Percentiles rank a stretch among this genome's conserved stretches.
Evolutionary conservation across 202 grass and related monocot genomes (phyloP).

Genomic region (Panicum hallii): DNA sequence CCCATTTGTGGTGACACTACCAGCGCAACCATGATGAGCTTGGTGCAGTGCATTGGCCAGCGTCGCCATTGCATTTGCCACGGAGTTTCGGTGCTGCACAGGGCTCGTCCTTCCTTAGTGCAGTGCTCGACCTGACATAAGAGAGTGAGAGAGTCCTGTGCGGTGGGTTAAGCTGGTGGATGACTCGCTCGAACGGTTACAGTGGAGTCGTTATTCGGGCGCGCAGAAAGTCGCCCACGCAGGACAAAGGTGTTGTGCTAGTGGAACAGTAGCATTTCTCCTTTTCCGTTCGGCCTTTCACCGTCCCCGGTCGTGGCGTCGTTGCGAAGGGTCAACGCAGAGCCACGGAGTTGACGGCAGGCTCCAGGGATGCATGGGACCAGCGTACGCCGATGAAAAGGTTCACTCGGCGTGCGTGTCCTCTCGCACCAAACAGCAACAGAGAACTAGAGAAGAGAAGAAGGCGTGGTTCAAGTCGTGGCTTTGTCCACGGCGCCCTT

Average conservation of each 20-base stretch:
- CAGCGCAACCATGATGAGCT: too few species aligned
- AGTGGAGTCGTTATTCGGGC: neutral
- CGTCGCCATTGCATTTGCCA: neutral
- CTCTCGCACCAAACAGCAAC: neutral
- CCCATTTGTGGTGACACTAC: too few species aligned
- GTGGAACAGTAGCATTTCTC: neutral
- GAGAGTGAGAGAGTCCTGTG: neutral
- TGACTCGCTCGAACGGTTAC: neutral
- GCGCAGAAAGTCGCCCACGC: slow-evolving; percentile 16
- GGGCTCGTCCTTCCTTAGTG: neutral
- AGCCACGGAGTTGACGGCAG: neutral
- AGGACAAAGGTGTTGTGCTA: neutral
- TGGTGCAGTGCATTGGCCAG: neutral
- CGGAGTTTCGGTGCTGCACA: neutral
- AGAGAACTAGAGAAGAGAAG: neutral
- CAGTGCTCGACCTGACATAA: neutral
- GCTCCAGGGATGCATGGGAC: too few species aligned
- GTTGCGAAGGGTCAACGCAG: neutral
- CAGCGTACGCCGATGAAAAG: neutral
- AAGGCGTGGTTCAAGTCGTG: neutral
- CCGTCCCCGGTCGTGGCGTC: neutral
- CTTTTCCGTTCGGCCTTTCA: neutral
- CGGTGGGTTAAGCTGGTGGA: neutral
- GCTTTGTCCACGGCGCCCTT: neutral
- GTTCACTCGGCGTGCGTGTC: neutral